Evolutionary conservation across 345 rosid genomes (phyloP).

Genomic region (Eucalyptus viminalis): DNA sequence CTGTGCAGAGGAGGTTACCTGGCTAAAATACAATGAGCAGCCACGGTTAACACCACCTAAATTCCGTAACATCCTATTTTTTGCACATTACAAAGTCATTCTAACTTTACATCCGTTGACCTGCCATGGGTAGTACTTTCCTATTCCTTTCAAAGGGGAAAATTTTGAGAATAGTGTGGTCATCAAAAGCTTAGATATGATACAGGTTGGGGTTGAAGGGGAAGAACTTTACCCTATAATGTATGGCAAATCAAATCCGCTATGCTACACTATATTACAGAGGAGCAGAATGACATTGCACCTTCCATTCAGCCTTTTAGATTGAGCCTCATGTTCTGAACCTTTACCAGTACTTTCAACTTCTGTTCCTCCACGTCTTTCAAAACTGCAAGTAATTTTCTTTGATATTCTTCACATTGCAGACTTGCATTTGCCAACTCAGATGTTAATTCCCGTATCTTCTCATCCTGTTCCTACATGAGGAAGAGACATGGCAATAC

Average conservation of each 20-base stretch:
- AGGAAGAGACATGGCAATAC: not conserved
- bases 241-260: not conserved
- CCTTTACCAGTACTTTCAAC: slow-evolving; percentile 30
- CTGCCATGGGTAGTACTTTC: not conserved
- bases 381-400: slow-evolving; percentile 24
- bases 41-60: no score
- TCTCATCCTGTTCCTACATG: slow-evolving; percentile 30
- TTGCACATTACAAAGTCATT: not conserved
- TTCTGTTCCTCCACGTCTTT: slow-evolving; percentile 42
- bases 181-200: not conserved
- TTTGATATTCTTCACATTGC: slow-evolving; percentile 30
- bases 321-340: slow-evolving; percentile 26
- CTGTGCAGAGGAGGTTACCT: not conserved
- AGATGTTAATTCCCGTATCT: slow-evolving; percentile 10
- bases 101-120: not conserved
- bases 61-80: no score
- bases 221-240: not conserved
- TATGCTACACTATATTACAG: not conserved
- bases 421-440: slow-evolving; percentile 25
- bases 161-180: not conserved
- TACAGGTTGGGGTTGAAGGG: not conserved
- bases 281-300: not conserved
- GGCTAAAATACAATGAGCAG: not conserved
- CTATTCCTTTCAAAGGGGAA: not conserved
- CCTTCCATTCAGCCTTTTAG: slow-evolving; percentile 7